A percentile compares a stretch with the other conserved stretches of the same genome.
These are phyloP conservation scores for Kalaharituber pfeilii DNA, from an alignment of 2,329 filamentous ascomycete genomes.

Conservation along the genomic window DNA sequence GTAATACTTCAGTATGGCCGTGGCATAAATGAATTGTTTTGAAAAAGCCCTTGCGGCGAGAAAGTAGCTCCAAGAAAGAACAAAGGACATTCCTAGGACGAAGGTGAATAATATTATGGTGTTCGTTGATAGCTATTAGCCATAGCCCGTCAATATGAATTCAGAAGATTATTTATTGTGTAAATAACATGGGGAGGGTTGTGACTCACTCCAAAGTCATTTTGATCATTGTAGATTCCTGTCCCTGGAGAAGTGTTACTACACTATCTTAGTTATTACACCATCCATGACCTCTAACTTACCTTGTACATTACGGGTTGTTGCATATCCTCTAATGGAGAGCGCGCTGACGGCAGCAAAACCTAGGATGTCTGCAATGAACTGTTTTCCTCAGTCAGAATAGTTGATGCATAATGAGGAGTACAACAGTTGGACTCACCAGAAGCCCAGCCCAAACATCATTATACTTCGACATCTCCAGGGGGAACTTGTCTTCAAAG, in stretches of 20 bases:
- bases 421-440: constrained; percentile 31
- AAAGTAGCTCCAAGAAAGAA: constrained; percentile 63
- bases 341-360: constrained; percentile 63
- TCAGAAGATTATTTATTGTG: too few relatives aligned
- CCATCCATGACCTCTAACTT: too few relatives aligned
- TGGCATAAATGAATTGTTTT: constrained; percentile 84
- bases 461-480: constrained; percentile 73
- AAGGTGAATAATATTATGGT: constrained; percentile 75
- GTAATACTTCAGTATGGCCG: constrained; percentile 56
- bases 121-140: constrained; percentile 40
- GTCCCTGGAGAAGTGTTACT: neutral
- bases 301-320: constrained; percentile 26
- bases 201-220: constrained; percentile 26
- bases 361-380: constrained; percentile 52
- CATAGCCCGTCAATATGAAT: neutral
- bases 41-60: constrained; percentile 58
- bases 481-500: constrained; percentile 68
- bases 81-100: constrained; percentile 52
- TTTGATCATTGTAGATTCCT: neutral
- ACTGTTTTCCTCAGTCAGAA: constrained; percentile 29
- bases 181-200: too few relatives aligned
- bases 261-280: too few relatives aligned
- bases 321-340: constrained; percentile 55
- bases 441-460: constrained; percentile 78
- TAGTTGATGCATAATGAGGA: constrained; percentile 1